phyloP scores from a whole-genome alignment of 257 asterid genomes.

The Solanum peruvianum region DNA sequence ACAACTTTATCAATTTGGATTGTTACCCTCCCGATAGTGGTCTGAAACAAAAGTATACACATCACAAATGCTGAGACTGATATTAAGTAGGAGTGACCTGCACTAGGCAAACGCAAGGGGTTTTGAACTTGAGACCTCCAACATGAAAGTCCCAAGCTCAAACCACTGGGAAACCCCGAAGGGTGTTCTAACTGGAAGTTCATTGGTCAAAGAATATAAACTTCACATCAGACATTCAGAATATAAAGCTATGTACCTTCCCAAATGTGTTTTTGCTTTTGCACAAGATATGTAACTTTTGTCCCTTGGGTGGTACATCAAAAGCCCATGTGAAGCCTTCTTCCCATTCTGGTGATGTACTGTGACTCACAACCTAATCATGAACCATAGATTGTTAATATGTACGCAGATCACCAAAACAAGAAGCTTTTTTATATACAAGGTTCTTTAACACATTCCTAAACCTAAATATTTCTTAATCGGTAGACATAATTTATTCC shows the following conservation, averaged over 20 bases:
- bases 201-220: neutral
- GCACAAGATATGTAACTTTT: conserved; percentile 60
- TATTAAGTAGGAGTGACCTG: neutral
- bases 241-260: conserved; percentile 42
- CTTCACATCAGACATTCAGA: neutral
- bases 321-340: conserved; percentile 87
- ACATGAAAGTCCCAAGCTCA: neutral
- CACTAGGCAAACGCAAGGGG: neutral
- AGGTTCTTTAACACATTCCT: neutral
- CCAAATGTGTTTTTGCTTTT: conserved; percentile 74
- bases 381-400: neutral
- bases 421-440: neutral
- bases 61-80: neutral
- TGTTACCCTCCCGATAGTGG: conserved; percentile 55
- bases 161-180: neutral
- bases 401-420: neutral
- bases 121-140: neutral
- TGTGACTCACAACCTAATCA: conserved; percentile 54
- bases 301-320: conserved; percentile 89
- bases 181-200: neutral
- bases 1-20: conserved; percentile 73
- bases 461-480: neutral
- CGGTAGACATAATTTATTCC: neutral
- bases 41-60: conserved; percentile 28
- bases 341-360: conserved; percentile 69